Conservation (phyloP, 2,329 filamentous ascomycete species). For the Ophiostoma australiae region DNA sequence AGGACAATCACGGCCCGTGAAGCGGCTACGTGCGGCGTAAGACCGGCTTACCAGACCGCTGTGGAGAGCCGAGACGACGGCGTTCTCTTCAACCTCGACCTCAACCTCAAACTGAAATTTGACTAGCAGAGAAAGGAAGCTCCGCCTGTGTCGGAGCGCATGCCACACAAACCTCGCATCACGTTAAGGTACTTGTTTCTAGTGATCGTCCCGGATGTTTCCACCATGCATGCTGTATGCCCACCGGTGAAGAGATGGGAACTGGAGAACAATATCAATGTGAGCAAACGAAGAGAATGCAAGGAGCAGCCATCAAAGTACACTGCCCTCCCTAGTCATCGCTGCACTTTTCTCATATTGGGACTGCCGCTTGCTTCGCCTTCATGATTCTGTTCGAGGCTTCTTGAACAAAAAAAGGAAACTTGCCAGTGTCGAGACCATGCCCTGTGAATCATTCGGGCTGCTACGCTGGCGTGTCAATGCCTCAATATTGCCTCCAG, state of each 20-base stretch:
- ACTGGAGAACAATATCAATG: neutral
- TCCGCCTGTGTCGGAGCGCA: neutral
- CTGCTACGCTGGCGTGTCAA: neutral
- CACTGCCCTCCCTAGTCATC: neutral
- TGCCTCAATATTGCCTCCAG: neutral
- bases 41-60: neutral
- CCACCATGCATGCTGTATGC: neutral
- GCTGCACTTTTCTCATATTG: neutral
- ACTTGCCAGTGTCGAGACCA: neutral
- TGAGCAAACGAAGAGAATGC: neutral
- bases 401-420: neutral
- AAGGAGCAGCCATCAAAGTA: neutral
- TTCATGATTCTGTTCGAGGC: no score
- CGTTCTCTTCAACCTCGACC: neutral
- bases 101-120: no score
- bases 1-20: neutral
- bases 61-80: slow-evolving; percentile 3
- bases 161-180: neutral
- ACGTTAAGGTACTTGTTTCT: neutral
- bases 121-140: neutral
- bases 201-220: neutral
- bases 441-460: neutral
- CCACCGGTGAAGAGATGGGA: neutral
- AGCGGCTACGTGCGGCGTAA: slow-evolving; percentile 5
- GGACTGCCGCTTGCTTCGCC: neutral